phyloP scores from a whole-genome alignment of 2,329 filamentous ascomycete species.

The Huntiella moniliformis region DNA sequence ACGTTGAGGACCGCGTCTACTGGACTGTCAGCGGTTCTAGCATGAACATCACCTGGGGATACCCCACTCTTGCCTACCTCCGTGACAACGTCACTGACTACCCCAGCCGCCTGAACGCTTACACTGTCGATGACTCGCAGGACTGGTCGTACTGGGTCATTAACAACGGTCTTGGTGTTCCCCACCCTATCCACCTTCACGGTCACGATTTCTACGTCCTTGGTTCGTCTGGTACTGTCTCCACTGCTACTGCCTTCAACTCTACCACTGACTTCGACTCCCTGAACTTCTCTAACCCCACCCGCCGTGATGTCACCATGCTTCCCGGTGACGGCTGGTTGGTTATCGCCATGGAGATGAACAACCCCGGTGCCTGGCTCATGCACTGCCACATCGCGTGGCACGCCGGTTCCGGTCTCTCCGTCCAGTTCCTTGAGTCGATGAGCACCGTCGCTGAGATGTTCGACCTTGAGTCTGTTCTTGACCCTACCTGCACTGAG shows the following conservation, averaged over 20 bases:
- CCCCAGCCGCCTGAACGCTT: conserved; percentile 13
- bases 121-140: conserved; percentile 13
- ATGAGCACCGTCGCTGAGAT: conserved; percentile 8
- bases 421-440: conserved; percentile 28
- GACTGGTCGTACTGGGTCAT: conserved; percentile 20
- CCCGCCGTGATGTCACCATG: conserved; percentile 32
- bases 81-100: conserved; percentile 13
- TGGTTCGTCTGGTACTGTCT: conserved; percentile 14
- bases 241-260: conserved; percentile 14
- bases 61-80: conserved; percentile 20
- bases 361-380: conserved; percentile 33
- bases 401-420: conserved; percentile 35
- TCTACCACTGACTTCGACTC: conserved; percentile 17
- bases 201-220: conserved; percentile 30
- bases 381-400: conserved; percentile 39
- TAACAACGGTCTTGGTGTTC: conserved; percentile 15
- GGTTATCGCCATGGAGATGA: conserved; percentile 28
- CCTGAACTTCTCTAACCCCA: conserved; percentile 28
- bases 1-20: conserved; percentile 14
- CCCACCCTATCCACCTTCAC: conserved; percentile 32
- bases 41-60: conserved; percentile 23
- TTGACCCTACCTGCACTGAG: conserved; percentile 10
- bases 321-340: conserved; percentile 26
- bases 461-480: conserved; percentile 10
- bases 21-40: conserved; percentile 20